Evolutionary conservation across 2,329 filamentous ascomycete genomes (phyloP).

Genomic region (Mycosphaerella sp.): DNA sequence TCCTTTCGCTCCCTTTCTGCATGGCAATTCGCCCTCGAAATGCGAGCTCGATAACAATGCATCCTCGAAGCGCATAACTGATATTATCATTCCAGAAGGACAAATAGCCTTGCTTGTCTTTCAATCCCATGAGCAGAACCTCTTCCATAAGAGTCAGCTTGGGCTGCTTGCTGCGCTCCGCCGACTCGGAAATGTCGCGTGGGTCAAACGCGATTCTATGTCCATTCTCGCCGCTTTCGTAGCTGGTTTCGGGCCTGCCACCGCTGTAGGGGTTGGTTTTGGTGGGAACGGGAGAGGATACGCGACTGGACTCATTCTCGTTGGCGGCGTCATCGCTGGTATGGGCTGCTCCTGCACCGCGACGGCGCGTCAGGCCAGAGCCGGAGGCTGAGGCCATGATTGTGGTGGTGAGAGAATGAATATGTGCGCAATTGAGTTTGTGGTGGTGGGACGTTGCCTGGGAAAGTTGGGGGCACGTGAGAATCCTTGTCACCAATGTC

Average conservation of each 20-base stretch:
- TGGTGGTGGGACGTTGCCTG: slow-evolving; percentile 4
- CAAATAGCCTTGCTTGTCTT: slow-evolving; percentile 98
- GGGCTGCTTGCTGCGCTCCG: slow-evolving; percentile 92
- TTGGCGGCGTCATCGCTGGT: slow-evolving; percentile 55
- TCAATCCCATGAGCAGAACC: slow-evolving; percentile 86
- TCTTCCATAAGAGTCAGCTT: slow-evolving; percentile 99
- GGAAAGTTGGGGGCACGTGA: slow-evolving; percentile 3
- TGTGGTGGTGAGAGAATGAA: slow-evolving; percentile 5
- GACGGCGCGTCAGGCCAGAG: slow-evolving; percentile 66
- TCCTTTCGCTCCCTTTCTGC: slow-evolving; percentile 90
- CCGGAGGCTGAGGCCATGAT: slow-evolving; percentile 62
- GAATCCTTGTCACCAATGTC: slow-evolving; percentile 1
- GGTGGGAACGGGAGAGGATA: slow-evolving; percentile 58
- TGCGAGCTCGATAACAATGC: slow-evolving; percentile 95
- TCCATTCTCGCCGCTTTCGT: slow-evolving; percentile 80
- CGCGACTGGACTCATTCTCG: slow-evolving; percentile 58
- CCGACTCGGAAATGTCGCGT: slow-evolving; percentile 92
- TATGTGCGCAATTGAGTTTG: slow-evolving; percentile 10
- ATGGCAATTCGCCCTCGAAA: slow-evolving; percentile 96
- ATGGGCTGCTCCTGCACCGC: slow-evolving; percentile 56
- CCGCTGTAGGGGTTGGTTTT: slow-evolving; percentile 53
- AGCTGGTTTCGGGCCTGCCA: slow-evolving; percentile 67
- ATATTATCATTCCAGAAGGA: slow-evolving; percentile 99
- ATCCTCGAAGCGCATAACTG: slow-evolving; percentile 92
- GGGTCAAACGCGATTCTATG: slow-evolving; percentile 99